Evolutionary conservation across 2,329 filamentous ascomycete genomes (phyloP).

Genomic region (Aspergillus pseudotamarii): DNA sequence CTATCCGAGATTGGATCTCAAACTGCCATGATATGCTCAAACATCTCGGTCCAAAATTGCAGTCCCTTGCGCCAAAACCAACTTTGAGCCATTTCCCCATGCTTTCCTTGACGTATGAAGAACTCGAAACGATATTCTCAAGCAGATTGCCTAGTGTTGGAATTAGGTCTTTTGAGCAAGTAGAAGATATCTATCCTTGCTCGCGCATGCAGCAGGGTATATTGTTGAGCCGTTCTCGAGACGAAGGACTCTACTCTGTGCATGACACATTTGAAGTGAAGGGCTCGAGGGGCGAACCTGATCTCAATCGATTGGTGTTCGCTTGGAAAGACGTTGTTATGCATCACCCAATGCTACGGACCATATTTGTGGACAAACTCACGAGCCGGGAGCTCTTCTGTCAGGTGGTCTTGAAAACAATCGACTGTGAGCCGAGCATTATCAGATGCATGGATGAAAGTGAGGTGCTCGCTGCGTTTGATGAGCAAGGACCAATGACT

Average conservation of each 20-base stretch:
- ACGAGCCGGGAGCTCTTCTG: conserved; percentile 36
- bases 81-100: conserved; percentile 51
- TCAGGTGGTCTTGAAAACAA: conserved; percentile 38
- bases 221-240: conserved; percentile 35
- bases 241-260: conserved; percentile 41
- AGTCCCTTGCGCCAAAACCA: conserved; percentile 24
- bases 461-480: conserved; percentile 33
- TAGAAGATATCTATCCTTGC: conserved; percentile 49
- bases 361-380: conserved; percentile 40
- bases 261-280: conserved; percentile 42
- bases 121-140: conserved; percentile 40
- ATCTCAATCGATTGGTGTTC: conserved; percentile 27
- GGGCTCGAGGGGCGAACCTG: conserved; percentile 21
- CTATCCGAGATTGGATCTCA: conserved; percentile 48
- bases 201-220: conserved; percentile 43
- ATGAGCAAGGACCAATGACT: conserved; percentile 29
- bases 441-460: conserved; percentile 34
- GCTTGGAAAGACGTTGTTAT: conserved; percentile 38
- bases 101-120: conserved; percentile 47
- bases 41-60: conserved; percentile 31
- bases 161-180: conserved; percentile 32
- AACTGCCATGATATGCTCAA: conserved; percentile 39
- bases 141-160: conserved; percentile 43
- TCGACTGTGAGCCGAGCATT: conserved; percentile 28
- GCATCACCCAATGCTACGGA: conserved; percentile 40